Base-by-base conservation (phyloP, 495 filamentous ascomycete species). In the Talaromyces adpressus region DNA sequence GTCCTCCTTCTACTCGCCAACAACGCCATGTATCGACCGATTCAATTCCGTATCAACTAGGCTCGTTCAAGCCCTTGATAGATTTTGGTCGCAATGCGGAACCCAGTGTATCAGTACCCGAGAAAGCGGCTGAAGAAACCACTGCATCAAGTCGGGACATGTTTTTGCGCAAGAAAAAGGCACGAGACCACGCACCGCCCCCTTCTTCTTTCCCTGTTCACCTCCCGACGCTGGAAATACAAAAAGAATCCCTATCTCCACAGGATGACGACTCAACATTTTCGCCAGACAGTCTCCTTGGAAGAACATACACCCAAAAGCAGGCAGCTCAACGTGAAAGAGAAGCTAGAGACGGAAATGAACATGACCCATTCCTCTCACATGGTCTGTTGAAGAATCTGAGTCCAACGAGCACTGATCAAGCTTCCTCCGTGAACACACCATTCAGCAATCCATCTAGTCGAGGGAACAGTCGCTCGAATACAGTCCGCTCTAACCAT, bases 231-330 rank as follows among this genome's bases (percentile, higher is more conserved):
- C 39, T 16, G 47, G 63, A 53, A 60, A 64, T 32, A 62, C 36
- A 63, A 25, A 62, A 56, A 63, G 64, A 45, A 61, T 61, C 72
- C 25, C 60, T 70, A 1, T 58, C 69, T 4, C 66, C 64, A 34
- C 62, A 73, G 25, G 66, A 68, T 9, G 78, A 81, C 2, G 72
- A 73, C 3, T 73, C 81, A 22, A 75, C 82, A 1, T 89, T 91
- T 64, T 72, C 83, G 0, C 70, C 81, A 2, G 70, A 74, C 3
- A 80, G 86, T n/a, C 79, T 90, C 0, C 79, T 89, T 16, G 88
- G 88, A 12, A 73, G 83, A 52, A 84, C 75, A 0, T 89, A 90
- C 71, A 85, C 82, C 4, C 76, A 88, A 65, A 82, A 87, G 54
- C 84, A 86, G 64, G 72, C 72, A 29, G 77, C 79, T 1, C 78